Evolutionary conservation across 805 yeast genomes (phyloP), one percentile per base, ranked within the genome.

Genomic region (Nakazawaea holstii): DNA sequence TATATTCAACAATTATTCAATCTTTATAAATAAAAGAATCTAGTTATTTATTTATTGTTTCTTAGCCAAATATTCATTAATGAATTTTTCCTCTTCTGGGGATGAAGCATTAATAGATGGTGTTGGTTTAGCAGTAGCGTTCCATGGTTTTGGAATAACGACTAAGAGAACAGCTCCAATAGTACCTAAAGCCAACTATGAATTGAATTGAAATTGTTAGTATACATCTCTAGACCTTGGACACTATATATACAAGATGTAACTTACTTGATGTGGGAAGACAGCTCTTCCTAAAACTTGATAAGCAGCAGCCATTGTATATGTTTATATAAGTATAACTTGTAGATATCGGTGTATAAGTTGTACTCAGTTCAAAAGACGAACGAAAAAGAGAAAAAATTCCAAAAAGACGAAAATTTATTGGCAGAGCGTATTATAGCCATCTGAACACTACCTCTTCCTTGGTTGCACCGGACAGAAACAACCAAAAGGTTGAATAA

Each of bases 11-110:
- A 20, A 20, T 20, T 20, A 20, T 20, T 20, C 24, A 20, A 20
- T 20, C 5, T 20, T 20, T 5, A 20, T 20, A 20, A 20, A 20
- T 20, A 20, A 20, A 20, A 20, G 24, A 3, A 20, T 20, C 24
- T 20, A 20, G 3, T 20, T 20, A 20, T 20, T 20, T 20, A 20
- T 20, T 20, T 20, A 58, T 51, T 64, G 69, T 42, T 65, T 62
- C 49, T 67, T 75, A 57, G 68, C 71, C 68, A 81, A 73, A 75
- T 79, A 90, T 59, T 59, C 86, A 65, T 70, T 74, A 60, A 91
- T 84, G 73, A 86, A 91, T 67, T 84, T 82, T 68, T 87, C 95
- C 73, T 91, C 97, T 61, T 89, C 97, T 57, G 89, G 81, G 43
- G 90, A 78, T 48, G 80, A 67, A 54, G 96, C 95, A 54, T 80